phyloP scores from a whole-genome alignment of 768 basidiomycete genomes.

The Termitomyces sp. region DNA sequence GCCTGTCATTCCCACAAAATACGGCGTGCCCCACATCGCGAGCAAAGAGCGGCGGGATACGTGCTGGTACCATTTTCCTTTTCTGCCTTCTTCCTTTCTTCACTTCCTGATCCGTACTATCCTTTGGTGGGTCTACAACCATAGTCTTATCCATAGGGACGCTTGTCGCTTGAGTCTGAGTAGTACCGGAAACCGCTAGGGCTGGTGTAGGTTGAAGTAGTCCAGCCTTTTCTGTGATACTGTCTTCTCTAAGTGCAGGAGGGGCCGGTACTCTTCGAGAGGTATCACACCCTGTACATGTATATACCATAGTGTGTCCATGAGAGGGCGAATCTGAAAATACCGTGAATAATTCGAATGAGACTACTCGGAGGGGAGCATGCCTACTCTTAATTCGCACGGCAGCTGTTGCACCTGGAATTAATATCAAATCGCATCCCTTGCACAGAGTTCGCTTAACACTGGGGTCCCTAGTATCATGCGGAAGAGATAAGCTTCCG shows the following conservation, averaged over 20 bases:
- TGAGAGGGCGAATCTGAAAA: constrained; percentile 34
- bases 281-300: constrained; percentile 52
- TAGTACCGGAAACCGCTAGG: neutral
- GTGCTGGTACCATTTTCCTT: constrained; percentile 20
- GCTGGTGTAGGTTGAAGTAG: neutral
- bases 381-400: constrained; percentile 58
- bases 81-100: constrained; percentile 13
- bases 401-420: constrained; percentile 62
- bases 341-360: neutral
- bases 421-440: constrained; percentile 54
- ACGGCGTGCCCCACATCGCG: constrained; percentile 61
- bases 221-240: neutral
- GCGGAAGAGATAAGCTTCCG: neutral
- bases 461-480: constrained; percentile 58
- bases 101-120: neutral
- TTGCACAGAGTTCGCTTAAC: constrained; percentile 82
- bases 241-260: constrained; percentile 24
- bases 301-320: constrained; percentile 51
- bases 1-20: constrained; percentile 55
- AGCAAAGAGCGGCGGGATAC: constrained; percentile 55
- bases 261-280: constrained; percentile 68
- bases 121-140: neutral
- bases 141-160: neutral
- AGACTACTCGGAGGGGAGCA: neutral
- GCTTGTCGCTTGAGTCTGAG: neutral